A percentile compares a stretch with the other conserved stretches of the same genome.
Evolutionary conservation across 1,139 yeast species (phyloP).

Genomic region (Blastobotrys capitulatus): DNA sequence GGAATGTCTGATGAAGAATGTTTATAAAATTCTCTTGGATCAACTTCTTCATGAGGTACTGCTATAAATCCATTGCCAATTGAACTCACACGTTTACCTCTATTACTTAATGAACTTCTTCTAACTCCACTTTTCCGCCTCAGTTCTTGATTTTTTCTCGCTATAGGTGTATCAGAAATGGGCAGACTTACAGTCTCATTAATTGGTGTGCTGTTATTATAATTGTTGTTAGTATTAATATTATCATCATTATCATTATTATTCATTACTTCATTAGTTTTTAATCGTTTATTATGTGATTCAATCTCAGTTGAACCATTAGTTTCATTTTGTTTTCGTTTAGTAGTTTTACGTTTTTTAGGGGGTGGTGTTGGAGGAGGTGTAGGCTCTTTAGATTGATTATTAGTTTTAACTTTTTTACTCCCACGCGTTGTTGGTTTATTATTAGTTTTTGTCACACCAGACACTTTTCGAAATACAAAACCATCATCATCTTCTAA

Average conservation of each 20-base stretch:
- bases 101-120: constrained; percentile 31
- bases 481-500: constrained; percentile 24
- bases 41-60: constrained; percentile 61
- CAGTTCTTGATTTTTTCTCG: constrained; percentile 36
- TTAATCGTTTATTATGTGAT: not conserved
- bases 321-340: constrained; percentile 1
- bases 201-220: constrained; percentile 11
- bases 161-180: constrained; percentile 39
- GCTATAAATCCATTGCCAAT: constrained; percentile 69
- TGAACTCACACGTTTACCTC: constrained; percentile 72
- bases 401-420: not conserved
- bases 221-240: constrained; percentile 12
- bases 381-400: constrained; percentile 6
- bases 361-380: constrained; percentile 12
- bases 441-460: not conserved
- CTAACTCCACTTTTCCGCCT: constrained; percentile 29
- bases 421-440: constrained; percentile 2
- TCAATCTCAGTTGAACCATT: constrained; percentile 3
- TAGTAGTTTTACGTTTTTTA: not conserved
- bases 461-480: constrained; percentile 17
- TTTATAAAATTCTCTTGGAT: constrained; percentile 53
- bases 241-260: constrained; percentile 1
- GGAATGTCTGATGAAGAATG: constrained; percentile 58
- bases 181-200: constrained; percentile 32
- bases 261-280: not conserved